Evolutionary conservation across 2,329 filamentous ascomycete genomes (phyloP).

Genomic region (Spiromastix sp.): DNA sequence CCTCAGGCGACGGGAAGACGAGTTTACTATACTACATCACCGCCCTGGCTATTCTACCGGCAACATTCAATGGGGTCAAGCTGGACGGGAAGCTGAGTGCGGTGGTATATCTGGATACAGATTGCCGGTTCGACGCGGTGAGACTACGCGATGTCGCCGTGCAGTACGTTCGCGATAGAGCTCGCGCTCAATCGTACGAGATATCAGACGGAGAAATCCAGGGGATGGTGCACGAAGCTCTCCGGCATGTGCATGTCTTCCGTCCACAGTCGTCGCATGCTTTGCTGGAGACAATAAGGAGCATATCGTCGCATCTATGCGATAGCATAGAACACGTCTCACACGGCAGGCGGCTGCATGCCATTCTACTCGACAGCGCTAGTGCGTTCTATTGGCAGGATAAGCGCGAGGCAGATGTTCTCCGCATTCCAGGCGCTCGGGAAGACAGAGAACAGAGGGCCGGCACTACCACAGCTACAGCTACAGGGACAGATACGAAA

Average conservation of each 20-base stretch:
- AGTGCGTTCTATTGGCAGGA: conserved; percentile 48
- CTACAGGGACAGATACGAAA: not conserved
- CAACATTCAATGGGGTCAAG: conserved; percentile 16
- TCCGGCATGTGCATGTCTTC: conserved; percentile 51
- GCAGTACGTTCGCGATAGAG: conserved; percentile 15
- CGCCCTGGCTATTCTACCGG: conserved; percentile 41
- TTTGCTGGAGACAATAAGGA: conserved; percentile 39
- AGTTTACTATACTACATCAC: conserved; percentile 48
- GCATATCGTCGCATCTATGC: conserved; percentile 42
- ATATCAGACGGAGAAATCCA: not conserved
- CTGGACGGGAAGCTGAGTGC: conserved; percentile 39
- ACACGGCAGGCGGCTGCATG: conserved; percentile 34
- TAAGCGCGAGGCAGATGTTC: conserved; percentile 33
- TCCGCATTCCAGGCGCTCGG: conserved; percentile 9
- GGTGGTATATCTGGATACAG: conserved; percentile 47
- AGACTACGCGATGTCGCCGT: conserved; percentile 30
- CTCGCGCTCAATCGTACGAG: not conserved
- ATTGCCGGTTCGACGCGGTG: conserved; percentile 42
- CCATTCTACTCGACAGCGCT: conserved; percentile 45
- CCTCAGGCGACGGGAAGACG: conserved; percentile 46
- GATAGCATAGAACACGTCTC: conserved; percentile 34
- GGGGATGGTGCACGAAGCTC: conserved; percentile 23
- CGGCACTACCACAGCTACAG: not conserved
- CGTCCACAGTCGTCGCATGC: conserved; percentile 41
- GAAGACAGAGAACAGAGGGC: conserved; percentile 5